Conservation (phyloP, 2,329 filamentous ascomycete genomes). For the Claviceps citrina region DNA sequence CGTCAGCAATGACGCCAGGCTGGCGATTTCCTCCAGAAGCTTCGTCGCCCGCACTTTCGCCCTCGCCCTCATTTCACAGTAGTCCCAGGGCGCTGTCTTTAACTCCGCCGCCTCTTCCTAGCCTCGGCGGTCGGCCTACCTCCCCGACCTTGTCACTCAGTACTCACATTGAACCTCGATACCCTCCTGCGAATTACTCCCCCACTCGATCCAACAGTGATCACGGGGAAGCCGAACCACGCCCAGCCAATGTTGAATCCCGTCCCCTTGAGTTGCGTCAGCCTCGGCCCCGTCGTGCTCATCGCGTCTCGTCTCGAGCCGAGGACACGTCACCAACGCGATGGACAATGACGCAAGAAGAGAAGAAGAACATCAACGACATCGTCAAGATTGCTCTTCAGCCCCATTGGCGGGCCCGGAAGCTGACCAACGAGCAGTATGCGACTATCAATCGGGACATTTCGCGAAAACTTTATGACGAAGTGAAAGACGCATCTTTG, state of each 20-base stretch:
- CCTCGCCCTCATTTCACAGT: conserved; percentile 46
- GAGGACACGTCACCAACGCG: conserved; percentile 55
- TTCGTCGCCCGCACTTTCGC: conserved; percentile 51
- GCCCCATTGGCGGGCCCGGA: conserved; percentile 65
- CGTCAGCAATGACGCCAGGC: conserved; percentile 11
- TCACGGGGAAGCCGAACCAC: conserved; percentile 29
- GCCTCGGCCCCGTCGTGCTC: conserved; percentile 33
- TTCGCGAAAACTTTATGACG: conserved; percentile 74
- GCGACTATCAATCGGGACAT: conserved; percentile 82
- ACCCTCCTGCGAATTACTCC: conserved; percentile 61
- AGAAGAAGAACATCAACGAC: conserved; percentile 76
- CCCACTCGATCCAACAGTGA: conserved; percentile 35
- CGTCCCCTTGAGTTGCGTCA: conserved; percentile 34
- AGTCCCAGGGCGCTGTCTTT: conserved; percentile 52
- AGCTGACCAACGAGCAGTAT: conserved; percentile 78
- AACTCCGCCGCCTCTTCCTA: conserved; percentile 52
- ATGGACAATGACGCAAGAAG: conserved; percentile 53
- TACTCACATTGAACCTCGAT: conserved; percentile 57
- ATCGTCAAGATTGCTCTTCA: conserved; percentile 75
- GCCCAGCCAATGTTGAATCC: conserved; percentile 12
- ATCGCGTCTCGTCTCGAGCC: conserved; percentile 29
- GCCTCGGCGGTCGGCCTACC: conserved; percentile 36
- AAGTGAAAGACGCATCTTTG: conserved; percentile 36
- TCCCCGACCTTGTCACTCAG: conserved; percentile 54
- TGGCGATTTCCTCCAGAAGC: conserved; percentile 20